These are phyloP conservation scores for Ophiognomonia clavigignenti-juglandacearum DNA, from an alignment of 2,329 filamentous ascomycete genomes.

Conservation along the genomic window DNA sequence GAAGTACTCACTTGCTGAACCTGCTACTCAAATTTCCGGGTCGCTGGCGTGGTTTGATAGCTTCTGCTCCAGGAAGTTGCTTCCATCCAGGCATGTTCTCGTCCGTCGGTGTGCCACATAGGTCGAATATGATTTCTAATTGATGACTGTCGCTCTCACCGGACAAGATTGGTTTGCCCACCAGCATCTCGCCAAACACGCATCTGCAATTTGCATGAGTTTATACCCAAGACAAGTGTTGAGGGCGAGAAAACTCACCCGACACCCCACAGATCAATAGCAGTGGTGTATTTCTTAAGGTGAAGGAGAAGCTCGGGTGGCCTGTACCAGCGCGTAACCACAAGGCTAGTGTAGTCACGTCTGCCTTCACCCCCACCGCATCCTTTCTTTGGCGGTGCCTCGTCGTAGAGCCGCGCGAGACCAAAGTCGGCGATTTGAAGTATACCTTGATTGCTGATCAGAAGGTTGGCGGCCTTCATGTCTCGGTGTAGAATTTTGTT, in stretches of 20 bases:
- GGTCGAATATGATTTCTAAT: slow-evolving; percentile 86
- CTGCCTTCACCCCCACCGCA: slow-evolving; percentile 77
- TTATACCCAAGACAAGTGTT: background rate
- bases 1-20: slow-evolving; percentile 60
- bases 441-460: slow-evolving; percentile 91
- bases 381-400: slow-evolving; percentile 69
- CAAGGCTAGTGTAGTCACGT: slow-evolving; percentile 91
- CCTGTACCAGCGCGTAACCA: slow-evolving; percentile 95
- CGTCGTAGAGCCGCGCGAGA: slow-evolving; percentile 88
- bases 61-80: slow-evolving; percentile 74
- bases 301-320: slow-evolving; percentile 89
- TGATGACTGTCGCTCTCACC: slow-evolving; percentile 88
- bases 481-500: slow-evolving; percentile 89
- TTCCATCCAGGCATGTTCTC: slow-evolving; percentile 92
- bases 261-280: slow-evolving; percentile 97
- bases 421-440: slow-evolving; percentile 98
- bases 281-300: slow-evolving; percentile 87
- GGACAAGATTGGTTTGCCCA: slow-evolving; percentile 85
- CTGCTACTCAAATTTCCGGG: slow-evolving; percentile 63
- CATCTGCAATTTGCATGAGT: slow-evolving; percentile 52
- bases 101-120: slow-evolving; percentile 85
- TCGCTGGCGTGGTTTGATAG: slow-evolving; percentile 57
- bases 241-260: slow-evolving; percentile 54
- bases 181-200: slow-evolving; percentile 96
- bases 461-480: slow-evolving; percentile 97